These are phyloP conservation scores for Metarhizium humberi DNA, from an alignment of 2,329 filamentous ascomycete species.

Conservation along the genomic window DNA sequence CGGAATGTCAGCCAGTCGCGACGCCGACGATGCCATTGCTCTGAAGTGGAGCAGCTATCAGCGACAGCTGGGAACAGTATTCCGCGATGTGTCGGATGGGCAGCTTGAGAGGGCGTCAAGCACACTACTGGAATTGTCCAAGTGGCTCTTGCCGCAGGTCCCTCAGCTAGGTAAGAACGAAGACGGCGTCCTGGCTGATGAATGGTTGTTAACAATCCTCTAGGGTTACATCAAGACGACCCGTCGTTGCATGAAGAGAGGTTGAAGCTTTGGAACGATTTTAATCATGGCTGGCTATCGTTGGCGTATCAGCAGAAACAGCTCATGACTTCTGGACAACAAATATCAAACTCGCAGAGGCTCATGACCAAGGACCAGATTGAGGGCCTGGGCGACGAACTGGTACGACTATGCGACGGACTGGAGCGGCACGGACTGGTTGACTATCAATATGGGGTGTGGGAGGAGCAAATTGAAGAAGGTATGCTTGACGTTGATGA, in stretches of 20 bases:
- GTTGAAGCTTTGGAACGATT: slow-evolving; percentile 83
- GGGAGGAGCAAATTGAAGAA: slow-evolving; percentile 83
- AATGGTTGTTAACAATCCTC: slow-evolving; percentile 7
- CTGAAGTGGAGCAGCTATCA: slow-evolving; percentile 62
- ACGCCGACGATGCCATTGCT: slow-evolving; percentile 50
- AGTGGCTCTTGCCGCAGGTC: slow-evolving; percentile 47
- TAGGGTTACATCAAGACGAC: slow-evolving; percentile 74
- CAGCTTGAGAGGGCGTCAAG: slow-evolving; percentile 41
- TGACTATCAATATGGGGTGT: slow-evolving; percentile 94
- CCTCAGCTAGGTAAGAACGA: slow-evolving; percentile 41
- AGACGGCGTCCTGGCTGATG: not conserved
- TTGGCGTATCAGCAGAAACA: slow-evolving; percentile 79
- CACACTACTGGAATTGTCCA: slow-evolving; percentile 41
- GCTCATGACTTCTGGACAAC: slow-evolving; percentile 51
- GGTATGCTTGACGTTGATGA: slow-evolving; percentile 45
- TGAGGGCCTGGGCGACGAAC: slow-evolving; percentile 70
- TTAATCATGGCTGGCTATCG: slow-evolving; percentile 86
- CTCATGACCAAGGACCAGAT: slow-evolving; percentile 61
- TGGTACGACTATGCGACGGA: slow-evolving; percentile 74
- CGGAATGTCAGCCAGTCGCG: slow-evolving; percentile 39
- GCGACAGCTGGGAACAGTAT: slow-evolving; percentile 54
- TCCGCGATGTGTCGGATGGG: slow-evolving; percentile 56
- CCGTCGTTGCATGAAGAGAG: slow-evolving; percentile 65
- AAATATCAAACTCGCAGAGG: slow-evolving; percentile 47
- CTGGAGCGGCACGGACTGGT: slow-evolving; percentile 89